phyloP scores from a whole-genome alignment of 257 asterid species.

The Gentiana macrophylla region DNA sequence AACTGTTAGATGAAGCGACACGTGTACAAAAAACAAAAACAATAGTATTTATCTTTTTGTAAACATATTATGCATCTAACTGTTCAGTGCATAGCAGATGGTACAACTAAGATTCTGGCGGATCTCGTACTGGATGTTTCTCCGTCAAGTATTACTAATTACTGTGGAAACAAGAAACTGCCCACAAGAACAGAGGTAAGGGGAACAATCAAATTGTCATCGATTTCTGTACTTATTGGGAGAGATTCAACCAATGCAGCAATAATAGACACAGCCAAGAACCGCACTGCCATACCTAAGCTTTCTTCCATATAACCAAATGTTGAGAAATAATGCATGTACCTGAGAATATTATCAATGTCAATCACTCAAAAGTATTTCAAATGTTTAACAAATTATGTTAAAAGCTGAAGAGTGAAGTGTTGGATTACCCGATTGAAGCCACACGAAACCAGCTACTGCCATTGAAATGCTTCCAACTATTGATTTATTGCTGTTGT shows the following conservation, averaged over 20 bases:
- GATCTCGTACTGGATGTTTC: too few relatives aligned
- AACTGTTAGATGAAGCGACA: too few relatives aligned
- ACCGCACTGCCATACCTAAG: constrained; percentile 41
- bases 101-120: too few relatives aligned
- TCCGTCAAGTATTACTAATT: too few relatives aligned
- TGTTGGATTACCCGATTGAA: constrained; percentile 53
- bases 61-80: too few relatives aligned
- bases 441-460: constrained; percentile 69
- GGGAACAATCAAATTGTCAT: constrained; percentile 89
- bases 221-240: constrained; percentile 72
- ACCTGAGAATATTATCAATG: constrained; percentile 33
- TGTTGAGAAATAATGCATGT: constrained; percentile 66
- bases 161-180: constrained; percentile 20
- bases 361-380: constrained; percentile 7
- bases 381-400: constrained; percentile 3
- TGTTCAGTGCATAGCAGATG: too few relatives aligned
- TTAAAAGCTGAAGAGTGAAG: constrained; percentile 9
- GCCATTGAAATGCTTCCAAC: constrained; percentile 72
- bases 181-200: constrained; percentile 58
- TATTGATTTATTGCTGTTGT: constrained; percentile 62
- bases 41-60: too few relatives aligned
- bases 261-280: constrained; percentile 53
- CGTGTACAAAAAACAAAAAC: too few relatives aligned
- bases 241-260: constrained; percentile 85
- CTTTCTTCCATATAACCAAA: constrained; percentile 68